phyloP scores from a whole-genome alignment of 148 eudicot species.

The Bassia scoparia region DNA sequence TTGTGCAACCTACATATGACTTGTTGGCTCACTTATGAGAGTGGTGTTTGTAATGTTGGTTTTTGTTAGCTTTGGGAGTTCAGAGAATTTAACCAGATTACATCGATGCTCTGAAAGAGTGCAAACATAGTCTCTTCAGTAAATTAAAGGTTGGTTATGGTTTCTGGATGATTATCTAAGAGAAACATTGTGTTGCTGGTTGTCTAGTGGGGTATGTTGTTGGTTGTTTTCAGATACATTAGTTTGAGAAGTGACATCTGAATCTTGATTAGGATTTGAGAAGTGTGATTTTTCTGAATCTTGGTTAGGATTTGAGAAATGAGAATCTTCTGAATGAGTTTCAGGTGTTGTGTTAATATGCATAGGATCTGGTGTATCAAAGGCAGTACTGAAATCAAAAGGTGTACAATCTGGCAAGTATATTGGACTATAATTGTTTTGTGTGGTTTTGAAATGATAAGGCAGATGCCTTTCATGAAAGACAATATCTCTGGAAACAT shows the following conservation, averaged over 20 bases:
- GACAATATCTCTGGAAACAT: not conserved
- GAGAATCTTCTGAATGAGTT: not conserved
- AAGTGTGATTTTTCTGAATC: no score
- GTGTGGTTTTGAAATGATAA: not conserved
- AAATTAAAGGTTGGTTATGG: no score
- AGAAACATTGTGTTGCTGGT: no score
- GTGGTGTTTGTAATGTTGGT: not conserved
- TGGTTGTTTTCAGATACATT: no score
- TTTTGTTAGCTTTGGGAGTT: not conserved
- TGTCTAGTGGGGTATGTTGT: no score
- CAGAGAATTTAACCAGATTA: not conserved
- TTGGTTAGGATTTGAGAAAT: no score
- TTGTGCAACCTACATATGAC: not conserved
- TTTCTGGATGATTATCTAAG: no score
- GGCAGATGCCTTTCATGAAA: not conserved
- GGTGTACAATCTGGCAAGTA: not conserved
- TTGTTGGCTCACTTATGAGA: not conserved
- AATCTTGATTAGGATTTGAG: no score
- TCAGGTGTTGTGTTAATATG: not conserved
- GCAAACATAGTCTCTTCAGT: no score
- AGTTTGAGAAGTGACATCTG: no score
- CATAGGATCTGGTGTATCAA: not conserved
- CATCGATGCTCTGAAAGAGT: not conserved
- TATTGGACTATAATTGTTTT: not conserved
- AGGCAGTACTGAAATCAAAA: not conserved